Percentiles rank a stretch among this genome's conserved stretches.
Evolutionary conservation across 192 early-diverging fungal species (phyloP).

Genomic region (Linnemannia elongata): DNA sequence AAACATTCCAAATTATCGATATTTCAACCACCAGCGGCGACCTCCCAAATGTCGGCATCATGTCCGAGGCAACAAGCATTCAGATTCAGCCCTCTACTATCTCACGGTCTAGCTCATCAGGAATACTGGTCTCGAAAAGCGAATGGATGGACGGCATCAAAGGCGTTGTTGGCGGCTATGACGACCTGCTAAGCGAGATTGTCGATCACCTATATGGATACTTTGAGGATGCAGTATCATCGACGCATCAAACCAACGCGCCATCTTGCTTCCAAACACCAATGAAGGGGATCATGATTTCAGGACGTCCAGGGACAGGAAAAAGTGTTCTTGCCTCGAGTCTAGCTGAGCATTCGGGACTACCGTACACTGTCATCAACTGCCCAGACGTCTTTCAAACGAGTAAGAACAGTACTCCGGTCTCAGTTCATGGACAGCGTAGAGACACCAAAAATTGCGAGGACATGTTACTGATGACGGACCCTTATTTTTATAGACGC

Average conservation of each 20-base stretch:
- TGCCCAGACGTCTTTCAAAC: slow-evolving; percentile 66
- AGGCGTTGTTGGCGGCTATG: slow-evolving; percentile 45
- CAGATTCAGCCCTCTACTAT: background rate
- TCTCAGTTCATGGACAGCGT: background rate
- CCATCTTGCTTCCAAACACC: slow-evolving; percentile 25
- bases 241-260: background rate
- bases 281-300: slow-evolving; percentile 61
- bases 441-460: background rate
- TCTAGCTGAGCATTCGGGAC: slow-evolving; percentile 57
- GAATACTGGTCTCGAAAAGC: slow-evolving; percentile 3
- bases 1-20: slow-evolving; percentile 13
- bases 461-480: background rate
- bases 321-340: slow-evolving; percentile 63
- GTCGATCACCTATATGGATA: slow-evolving; percentile 41
- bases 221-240: slow-evolving; percentile 12
- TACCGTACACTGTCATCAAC: slow-evolving; percentile 62
- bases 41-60: slow-evolving; percentile 15
- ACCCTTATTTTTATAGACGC: slow-evolving; percentile 54
- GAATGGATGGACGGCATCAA: slow-evolving; percentile 24
- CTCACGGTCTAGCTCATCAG: background rate
- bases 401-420: slow-evolving; percentile 23
- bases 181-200: slow-evolving; percentile 47
- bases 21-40: slow-evolving; percentile 17
- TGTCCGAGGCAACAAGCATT: slow-evolving; percentile 36
- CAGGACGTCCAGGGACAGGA: slow-evolving; percentile 67